These are phyloP conservation scores for Colletotrichum spaethianum DNA, from an alignment of 2,329 filamentous ascomycete species.

Conservation along the genomic window DNA sequence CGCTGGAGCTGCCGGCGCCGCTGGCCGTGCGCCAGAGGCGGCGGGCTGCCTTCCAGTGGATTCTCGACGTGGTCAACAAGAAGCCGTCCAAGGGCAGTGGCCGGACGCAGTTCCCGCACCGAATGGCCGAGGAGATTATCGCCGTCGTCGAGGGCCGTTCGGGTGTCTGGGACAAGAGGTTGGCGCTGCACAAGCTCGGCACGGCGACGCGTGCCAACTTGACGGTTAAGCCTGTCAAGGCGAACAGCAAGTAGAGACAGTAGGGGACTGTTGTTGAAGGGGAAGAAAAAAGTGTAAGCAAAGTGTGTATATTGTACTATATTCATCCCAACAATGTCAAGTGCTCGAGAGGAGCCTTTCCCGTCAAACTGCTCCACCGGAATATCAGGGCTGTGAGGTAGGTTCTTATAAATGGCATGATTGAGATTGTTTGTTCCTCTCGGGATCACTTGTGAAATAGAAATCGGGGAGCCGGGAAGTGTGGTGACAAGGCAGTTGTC, in stretches of 20 bases:
- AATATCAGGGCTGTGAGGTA: not conserved
- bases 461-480: not conserved
- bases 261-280: not conserved
- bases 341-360: conserved; percentile 31
- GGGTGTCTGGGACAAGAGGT: conserved; percentile 85
- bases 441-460: not conserved
- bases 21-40: conserved; percentile 82
- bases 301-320: conserved; percentile 42
- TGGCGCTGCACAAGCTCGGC: conserved; percentile 83
- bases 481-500: not conserved
- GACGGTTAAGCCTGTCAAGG: conserved; percentile 54
- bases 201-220: conserved; percentile 84
- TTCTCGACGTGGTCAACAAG: conserved; percentile 86
- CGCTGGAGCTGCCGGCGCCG: conserved; percentile 86
- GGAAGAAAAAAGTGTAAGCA: conserved; percentile 27
- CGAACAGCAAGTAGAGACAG: conserved; percentile 50
- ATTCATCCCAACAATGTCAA: conserved; percentile 21
- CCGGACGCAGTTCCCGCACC: conserved; percentile 79
- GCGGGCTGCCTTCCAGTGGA: conserved; percentile 87
- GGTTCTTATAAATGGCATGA: not conserved
- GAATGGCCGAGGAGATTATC: conserved; percentile 89
- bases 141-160: conserved; percentile 90
- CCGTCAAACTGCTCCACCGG: not conserved
- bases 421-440: not conserved
- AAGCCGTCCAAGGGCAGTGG: conserved; percentile 81